phyloP scores from a whole-genome alignment of 2,329 filamentous ascomycete genomes.

The Lizonia empirigonia region DNA sequence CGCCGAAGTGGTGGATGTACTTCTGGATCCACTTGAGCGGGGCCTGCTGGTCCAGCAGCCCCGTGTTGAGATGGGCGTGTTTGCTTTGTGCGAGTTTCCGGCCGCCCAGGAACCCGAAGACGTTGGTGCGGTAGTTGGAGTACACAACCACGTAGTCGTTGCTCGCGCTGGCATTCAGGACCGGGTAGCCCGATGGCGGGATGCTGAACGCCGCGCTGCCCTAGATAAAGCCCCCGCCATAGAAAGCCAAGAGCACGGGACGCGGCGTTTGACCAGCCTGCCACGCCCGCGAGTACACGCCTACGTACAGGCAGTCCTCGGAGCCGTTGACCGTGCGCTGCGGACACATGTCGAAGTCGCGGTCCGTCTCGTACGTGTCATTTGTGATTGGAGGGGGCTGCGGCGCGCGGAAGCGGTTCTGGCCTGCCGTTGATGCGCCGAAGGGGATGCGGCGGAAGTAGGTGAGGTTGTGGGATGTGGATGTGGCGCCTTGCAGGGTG shows the following conservation, averaged over 20 bases:
- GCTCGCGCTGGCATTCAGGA: slow-evolving; percentile 59
- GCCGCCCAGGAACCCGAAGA: slow-evolving; percentile 62
- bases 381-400: slow-evolving; percentile 61
- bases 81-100: slow-evolving; percentile 53
- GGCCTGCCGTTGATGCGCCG: slow-evolving; percentile 62
- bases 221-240: slow-evolving; percentile 66
- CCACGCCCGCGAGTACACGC: slow-evolving; percentile 66
- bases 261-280: slow-evolving; percentile 48
- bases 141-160: slow-evolving; percentile 61
- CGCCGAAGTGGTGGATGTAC: slow-evolving; percentile 60
- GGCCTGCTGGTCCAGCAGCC: slow-evolving; percentile 59
- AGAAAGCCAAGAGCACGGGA: slow-evolving; percentile 66
- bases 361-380: slow-evolving; percentile 61
- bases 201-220: slow-evolving; percentile 61
- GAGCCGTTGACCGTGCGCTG: slow-evolving; percentile 61
- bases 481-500: slow-evolving; percentile 60
- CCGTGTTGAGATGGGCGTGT: slow-evolving; percentile 58
- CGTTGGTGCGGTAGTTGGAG: slow-evolving; percentile 63
- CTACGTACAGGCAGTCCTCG: slow-evolving; percentile 67
- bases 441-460: slow-evolving; percentile 68
- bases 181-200: slow-evolving; percentile 63
- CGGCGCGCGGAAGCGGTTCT: slow-evolving; percentile 65
- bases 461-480: slow-evolving; percentile 60
- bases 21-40: slow-evolving; percentile 61
- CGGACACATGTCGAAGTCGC: slow-evolving; percentile 63